Evolutionary conservation across 2,329 filamentous ascomycete species (phyloP).

Genomic region (Blumeria hordei): DNA sequence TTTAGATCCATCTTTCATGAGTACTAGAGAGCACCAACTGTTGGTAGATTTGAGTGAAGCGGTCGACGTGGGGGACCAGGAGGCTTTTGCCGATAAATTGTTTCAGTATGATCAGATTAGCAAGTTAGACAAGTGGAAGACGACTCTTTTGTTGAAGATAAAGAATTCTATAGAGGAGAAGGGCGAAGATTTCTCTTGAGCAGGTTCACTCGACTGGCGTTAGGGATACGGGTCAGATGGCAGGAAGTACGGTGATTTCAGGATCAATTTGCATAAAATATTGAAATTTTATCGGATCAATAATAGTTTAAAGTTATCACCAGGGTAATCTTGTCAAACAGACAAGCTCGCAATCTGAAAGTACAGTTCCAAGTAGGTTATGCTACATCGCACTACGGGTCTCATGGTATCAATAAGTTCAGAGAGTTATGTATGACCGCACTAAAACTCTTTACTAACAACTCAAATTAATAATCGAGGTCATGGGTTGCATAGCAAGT

Average conservation of each 20-base stretch:
- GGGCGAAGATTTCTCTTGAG: slow-evolving; percentile 41
- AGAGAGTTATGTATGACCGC: too few relatives aligned
- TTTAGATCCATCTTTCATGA: slow-evolving; percentile 50
- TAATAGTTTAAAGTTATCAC: too few relatives aligned
- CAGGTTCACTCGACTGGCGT: background rate
- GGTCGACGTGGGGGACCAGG: slow-evolving; percentile 55
- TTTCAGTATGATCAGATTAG: slow-evolving; percentile 81
- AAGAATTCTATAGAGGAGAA: slow-evolving; percentile 61
- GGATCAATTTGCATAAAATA: too few relatives aligned
- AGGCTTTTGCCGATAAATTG: slow-evolving; percentile 63
- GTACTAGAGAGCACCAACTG: slow-evolving; percentile 60
- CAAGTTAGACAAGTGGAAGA: slow-evolving; percentile 96
- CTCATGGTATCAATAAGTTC: too few relatives aligned
- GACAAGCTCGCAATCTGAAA: too few relatives aligned
- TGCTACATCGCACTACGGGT: too few relatives aligned
- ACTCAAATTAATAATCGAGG: too few relatives aligned
- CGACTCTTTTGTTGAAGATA: slow-evolving; percentile 53
- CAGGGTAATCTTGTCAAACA: too few relatives aligned
- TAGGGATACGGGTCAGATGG: background rate
- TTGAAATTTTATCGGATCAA: too few relatives aligned
- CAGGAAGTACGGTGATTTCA: background rate
- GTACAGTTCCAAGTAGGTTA: too few relatives aligned
- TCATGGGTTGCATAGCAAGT: too few relatives aligned
- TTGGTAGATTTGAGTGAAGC: slow-evolving; percentile 53
- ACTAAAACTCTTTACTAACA: too few relatives aligned